phyloP scores from a whole-genome alignment of 2,329 filamentous ascomycete genomes.

The Colletotrichum sp. region DNA sequence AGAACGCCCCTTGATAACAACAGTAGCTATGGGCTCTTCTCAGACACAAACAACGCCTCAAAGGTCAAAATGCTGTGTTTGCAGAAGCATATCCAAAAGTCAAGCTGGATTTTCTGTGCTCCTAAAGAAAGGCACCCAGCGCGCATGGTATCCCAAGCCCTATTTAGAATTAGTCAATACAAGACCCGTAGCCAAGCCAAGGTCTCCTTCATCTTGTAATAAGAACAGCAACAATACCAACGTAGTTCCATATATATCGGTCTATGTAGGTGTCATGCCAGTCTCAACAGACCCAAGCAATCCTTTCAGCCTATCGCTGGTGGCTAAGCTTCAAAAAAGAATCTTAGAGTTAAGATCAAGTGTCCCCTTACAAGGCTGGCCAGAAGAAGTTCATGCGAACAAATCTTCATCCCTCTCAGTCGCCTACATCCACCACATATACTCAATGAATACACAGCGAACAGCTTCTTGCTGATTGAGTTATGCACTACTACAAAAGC shows the following conservation, averaged over 20 bases:
- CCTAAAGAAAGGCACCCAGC: too few relatives aligned
- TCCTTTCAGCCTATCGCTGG: background rate
- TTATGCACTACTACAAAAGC: background rate
- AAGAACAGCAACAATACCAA: too few relatives aligned
- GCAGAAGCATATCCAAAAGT: too few relatives aligned
- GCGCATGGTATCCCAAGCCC: too few relatives aligned
- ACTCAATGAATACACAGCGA: background rate
- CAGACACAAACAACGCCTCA: background rate
- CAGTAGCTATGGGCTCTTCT: background rate
- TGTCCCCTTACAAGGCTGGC: rapidly evolving
- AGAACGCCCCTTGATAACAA: background rate
- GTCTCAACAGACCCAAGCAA: background rate
- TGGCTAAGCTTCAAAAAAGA: background rate
- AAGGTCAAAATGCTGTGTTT: background rate
- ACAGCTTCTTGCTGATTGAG: background rate
- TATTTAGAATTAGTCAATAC: too few relatives aligned
- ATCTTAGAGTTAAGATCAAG: background rate
- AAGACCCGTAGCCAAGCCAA: background rate
- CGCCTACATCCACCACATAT: background rate
- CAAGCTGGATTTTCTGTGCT: background rate
- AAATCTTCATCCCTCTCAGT: background rate
- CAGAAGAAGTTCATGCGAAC: background rate
- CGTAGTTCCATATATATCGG: too few relatives aligned
- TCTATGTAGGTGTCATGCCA: too few relatives aligned
- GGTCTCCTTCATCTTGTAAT: too few relatives aligned